Percentiles rank a stretch among this genome's conserved stretches.
phyloP scores from a whole-genome alignment of 1,284 basidiomycete species.

The Porodaedalea pini region DNA sequence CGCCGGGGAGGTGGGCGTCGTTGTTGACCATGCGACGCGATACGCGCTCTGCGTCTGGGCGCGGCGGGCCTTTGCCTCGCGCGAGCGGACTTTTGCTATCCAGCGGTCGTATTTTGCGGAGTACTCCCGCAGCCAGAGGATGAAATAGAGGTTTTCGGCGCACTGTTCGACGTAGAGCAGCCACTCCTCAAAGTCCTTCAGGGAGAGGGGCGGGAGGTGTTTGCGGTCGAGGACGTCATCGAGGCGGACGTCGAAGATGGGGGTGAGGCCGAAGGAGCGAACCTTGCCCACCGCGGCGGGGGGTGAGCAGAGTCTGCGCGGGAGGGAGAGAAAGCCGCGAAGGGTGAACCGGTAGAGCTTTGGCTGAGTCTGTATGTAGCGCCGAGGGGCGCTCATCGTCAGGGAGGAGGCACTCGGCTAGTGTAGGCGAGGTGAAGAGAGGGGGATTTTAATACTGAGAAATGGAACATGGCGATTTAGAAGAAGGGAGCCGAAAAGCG shows the following conservation, averaged over 20 bases:
- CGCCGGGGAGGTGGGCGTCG: constrained; percentile 40
- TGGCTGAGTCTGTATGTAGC: constrained; percentile 36
- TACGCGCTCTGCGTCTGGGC: constrained; percentile 5
- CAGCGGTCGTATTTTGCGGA: constrained; percentile 24
- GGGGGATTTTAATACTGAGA: too few species aligned
- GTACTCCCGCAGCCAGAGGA: constrained; percentile 49
- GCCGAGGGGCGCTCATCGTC: background rate
- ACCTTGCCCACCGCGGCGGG: constrained; percentile 64
- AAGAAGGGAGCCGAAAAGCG: too few species aligned
- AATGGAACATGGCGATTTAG: too few species aligned
- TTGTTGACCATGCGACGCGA: constrained; percentile 20
- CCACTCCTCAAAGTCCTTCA: constrained; percentile 81
- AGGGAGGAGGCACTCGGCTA: background rate
- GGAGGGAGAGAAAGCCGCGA: constrained; percentile 47
- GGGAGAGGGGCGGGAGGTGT: constrained; percentile 66
- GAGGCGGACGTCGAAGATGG: constrained; percentile 55
- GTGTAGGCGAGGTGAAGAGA: background rate
- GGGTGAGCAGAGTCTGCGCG: constrained; percentile 64
- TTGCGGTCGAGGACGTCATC: constrained; percentile 68
- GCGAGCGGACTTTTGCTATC: constrained; percentile 7
- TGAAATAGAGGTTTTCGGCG: constrained; percentile 73
- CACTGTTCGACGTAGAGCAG: constrained; percentile 67
- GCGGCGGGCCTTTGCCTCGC: constrained; percentile 7
- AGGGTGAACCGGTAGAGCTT: constrained; percentile 44
- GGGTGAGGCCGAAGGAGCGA: constrained; percentile 57